phyloP scores from a whole-genome alignment of 495 filamentous ascomycete species.

The Penicillium simplicissimum region DNA sequence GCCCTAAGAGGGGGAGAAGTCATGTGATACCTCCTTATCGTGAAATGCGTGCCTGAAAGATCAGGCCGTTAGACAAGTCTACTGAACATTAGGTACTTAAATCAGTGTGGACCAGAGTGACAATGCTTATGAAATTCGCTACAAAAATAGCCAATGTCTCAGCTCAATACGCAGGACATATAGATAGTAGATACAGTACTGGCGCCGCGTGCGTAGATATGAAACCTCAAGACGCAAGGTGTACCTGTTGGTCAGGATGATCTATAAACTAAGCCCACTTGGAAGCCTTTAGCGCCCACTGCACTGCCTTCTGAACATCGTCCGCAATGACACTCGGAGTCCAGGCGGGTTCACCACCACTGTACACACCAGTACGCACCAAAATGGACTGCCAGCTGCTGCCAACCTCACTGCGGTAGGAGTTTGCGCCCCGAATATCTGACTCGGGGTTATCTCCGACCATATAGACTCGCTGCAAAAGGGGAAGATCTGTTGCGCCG shows the following conservation, averaged over 20 bases:
- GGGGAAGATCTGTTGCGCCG: slow-evolving; percentile 31
- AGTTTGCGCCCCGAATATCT: slow-evolving; percentile 89
- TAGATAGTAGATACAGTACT: slow-evolving; percentile 1
- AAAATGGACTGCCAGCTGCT: slow-evolving; percentile 79
- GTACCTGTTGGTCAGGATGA: not conserved
- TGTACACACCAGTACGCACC: slow-evolving; percentile 81
- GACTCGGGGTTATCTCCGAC: slow-evolving; percentile 95
- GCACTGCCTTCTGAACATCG: slow-evolving; percentile 67
- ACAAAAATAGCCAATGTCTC: not conserved
- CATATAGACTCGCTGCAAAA: slow-evolving; percentile 80
- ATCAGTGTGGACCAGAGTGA: not conserved
- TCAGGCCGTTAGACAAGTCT: not conserved
- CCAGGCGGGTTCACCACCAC: slow-evolving; percentile 56
- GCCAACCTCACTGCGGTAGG: slow-evolving; percentile 61
- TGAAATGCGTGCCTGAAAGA: slow-evolving; percentile 8
- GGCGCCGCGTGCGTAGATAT: not conserved
- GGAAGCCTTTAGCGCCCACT: slow-evolving; percentile 59
- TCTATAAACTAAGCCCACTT: slow-evolving; percentile 36
- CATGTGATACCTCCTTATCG: slow-evolving; percentile 24
- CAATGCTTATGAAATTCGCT: slow-evolving; percentile 1
- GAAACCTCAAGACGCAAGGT: not conserved
- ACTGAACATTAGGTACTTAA: not conserved
- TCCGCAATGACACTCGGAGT: slow-evolving; percentile 61
- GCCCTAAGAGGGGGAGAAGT: slow-evolving; percentile 44
- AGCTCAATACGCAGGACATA: not conserved